phyloP scores from a whole-genome alignment of 1,284 basidiomycete genomes.

The Veloboletus limbatus region DNA sequence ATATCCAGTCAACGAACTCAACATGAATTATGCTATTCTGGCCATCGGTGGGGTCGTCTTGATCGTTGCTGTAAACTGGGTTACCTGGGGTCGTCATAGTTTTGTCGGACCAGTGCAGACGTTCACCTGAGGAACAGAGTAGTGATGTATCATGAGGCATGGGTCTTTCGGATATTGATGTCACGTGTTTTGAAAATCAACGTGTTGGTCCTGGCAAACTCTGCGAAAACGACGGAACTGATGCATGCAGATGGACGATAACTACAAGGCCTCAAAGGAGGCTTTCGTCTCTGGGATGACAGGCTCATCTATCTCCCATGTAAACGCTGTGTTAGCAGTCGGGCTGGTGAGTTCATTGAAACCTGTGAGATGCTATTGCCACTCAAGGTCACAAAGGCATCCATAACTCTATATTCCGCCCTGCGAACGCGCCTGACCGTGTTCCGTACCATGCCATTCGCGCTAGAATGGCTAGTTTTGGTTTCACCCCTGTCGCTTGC shows the following conservation, averaged over 20 bases:
- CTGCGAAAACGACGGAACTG: too few relatives aligned
- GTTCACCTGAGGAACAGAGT: neutral
- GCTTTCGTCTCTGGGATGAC: slow-evolving; percentile 80
- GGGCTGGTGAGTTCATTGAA: slow-evolving; percentile 58
- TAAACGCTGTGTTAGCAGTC: slow-evolving; percentile 73
- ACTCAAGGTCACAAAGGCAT: slow-evolving; percentile 49
- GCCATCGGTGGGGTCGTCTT: slow-evolving; percentile 48
- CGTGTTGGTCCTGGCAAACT: too few relatives aligned
- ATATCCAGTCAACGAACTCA: slow-evolving; percentile 51
- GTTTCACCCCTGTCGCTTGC: slow-evolving; percentile 76
- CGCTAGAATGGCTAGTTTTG: slow-evolving; percentile 63
- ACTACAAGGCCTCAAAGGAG: slow-evolving; percentile 85
- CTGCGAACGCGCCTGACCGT: slow-evolving; percentile 47
- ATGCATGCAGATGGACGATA: slow-evolving; percentile 23
- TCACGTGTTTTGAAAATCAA: slow-evolving; percentile 14
- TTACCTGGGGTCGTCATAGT: slow-evolving; percentile 32
- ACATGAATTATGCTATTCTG: slow-evolving; percentile 65
- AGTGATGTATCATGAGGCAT: too few relatives aligned
- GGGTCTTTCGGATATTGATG: too few relatives aligned
- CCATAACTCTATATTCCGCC: slow-evolving; percentile 67
- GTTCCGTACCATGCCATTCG: slow-evolving; percentile 39
- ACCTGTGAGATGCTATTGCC: neutral
- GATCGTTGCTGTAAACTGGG: slow-evolving; percentile 26
- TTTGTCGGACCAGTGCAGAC: slow-evolving; percentile 38
- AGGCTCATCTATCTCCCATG: slow-evolving; percentile 72